These are phyloP conservation scores for Candida corydali DNA, from an alignment of 805 yeast genomes.

Conservation along the genomic window DNA sequence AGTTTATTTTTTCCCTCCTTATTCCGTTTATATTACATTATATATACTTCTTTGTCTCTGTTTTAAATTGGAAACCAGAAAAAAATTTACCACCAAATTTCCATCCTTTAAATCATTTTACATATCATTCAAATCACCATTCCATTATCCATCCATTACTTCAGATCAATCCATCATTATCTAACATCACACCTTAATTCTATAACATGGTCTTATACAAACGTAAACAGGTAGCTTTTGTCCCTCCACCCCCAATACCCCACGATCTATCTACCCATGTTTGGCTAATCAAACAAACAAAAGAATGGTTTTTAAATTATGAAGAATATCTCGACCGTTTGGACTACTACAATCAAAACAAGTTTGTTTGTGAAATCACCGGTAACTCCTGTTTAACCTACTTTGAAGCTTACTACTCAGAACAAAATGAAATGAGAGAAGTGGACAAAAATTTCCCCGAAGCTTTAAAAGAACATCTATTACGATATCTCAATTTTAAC, in stretches of 20 bases:
- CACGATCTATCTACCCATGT: slow-evolving; percentile 56
- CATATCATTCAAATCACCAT: too few relatives aligned
- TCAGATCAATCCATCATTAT: too few relatives aligned
- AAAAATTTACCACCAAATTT: too few relatives aligned
- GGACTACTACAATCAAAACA: slow-evolving; percentile 68
- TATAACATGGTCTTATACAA: slow-evolving; percentile 80
- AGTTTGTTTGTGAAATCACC: slow-evolving; percentile 93
- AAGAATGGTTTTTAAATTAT: slow-evolving; percentile 81
- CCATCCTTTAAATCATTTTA: too few relatives aligned
- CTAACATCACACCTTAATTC: too few relatives aligned
- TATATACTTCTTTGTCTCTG: too few relatives aligned
- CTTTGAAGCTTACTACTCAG: slow-evolving; percentile 83
- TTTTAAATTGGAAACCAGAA: too few relatives aligned
- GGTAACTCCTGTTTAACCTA: slow-evolving; percentile 89
- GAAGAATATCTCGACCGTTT: slow-evolving; percentile 68
- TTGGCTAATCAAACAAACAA: slow-evolving; percentile 79
- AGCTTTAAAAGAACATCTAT: slow-evolving; percentile 86
- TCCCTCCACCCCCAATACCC: slow-evolving; percentile 57
- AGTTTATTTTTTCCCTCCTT: too few relatives aligned
- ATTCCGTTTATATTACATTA: too few relatives aligned
- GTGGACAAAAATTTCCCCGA: slow-evolving; percentile 87
- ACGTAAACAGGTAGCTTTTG: slow-evolving; percentile 62
- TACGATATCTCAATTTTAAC: slow-evolving; percentile 78
- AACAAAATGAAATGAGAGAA: slow-evolving; percentile 48
- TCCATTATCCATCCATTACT: too few relatives aligned